A percentile compares a stretch with the other conserved stretches of the same genome.
phyloP scores from a whole-genome alignment of 345 rosid genomes.

The Toxicodendron radicans region DNA sequence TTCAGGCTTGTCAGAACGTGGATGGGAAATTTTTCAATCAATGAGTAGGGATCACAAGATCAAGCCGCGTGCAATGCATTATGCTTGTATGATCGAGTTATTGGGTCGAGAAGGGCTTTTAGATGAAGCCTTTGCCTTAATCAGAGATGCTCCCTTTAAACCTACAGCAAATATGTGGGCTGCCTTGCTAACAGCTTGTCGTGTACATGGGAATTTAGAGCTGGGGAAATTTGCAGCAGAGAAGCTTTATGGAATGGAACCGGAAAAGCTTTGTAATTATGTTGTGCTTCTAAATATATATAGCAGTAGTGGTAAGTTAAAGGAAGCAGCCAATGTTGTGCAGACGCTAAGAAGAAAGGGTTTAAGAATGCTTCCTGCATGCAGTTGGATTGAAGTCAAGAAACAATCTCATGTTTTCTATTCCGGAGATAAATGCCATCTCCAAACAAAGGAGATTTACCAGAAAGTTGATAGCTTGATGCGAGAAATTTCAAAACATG shows the following conservation, averaged over 20 bases:
- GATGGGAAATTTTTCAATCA: conserved; percentile 78
- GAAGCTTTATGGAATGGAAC: conserved; percentile 79
- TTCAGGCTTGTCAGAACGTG: conserved; percentile 62
- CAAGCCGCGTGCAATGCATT: conserved; percentile 90
- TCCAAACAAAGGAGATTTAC: conserved; percentile 56
- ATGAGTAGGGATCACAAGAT: conserved; percentile 63
- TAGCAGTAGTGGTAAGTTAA: conserved; percentile 57
- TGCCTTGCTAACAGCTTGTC: conserved; percentile 80
- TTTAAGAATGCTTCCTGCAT: conserved; percentile 64
- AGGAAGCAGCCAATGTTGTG: conserved; percentile 69
- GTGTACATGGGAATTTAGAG: conserved; percentile 65
- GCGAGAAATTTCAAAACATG: conserved; percentile 53
- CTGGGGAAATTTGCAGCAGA: conserved; percentile 84
- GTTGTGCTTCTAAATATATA: conserved; percentile 77
- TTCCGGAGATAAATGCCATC: conserved; percentile 60
- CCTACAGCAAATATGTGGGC: conserved; percentile 92
- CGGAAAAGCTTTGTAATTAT: conserved; percentile 75
- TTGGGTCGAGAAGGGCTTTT: conserved; percentile 75
- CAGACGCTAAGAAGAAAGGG: conserved; percentile 70
- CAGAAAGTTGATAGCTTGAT: conserved; percentile 62
- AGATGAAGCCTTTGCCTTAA: conserved; percentile 81
- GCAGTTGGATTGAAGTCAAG: conserved; percentile 80
- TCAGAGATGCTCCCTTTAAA: conserved; percentile 59
- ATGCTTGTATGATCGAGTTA: conserved; percentile 71
- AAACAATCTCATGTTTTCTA: conserved; percentile 54